Evolutionary conservation across 2,329 filamentous ascomycete genomes (phyloP).

Genomic region (Aspergillus brasiliensis): DNA sequence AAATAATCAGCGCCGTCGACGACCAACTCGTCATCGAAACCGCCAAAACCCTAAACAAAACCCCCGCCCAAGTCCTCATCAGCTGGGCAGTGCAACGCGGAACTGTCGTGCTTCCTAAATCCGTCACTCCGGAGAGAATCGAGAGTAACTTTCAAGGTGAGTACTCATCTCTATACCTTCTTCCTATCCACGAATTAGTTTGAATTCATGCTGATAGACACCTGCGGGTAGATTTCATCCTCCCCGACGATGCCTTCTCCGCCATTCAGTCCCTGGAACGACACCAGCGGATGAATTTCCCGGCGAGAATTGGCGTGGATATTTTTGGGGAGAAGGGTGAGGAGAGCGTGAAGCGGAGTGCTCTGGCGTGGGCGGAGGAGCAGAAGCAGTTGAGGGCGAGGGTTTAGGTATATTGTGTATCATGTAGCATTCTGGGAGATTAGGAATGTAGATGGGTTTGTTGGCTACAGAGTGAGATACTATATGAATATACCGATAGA

Average conservation of each 20-base stretch:
- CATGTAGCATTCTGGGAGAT: no score
- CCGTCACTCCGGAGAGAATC: conserved; percentile 18
- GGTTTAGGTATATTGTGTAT: no score
- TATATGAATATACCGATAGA: no score
- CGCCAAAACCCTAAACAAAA: conserved; percentile 13
- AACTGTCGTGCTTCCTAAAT: conserved; percentile 19
- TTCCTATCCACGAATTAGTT: neutral
- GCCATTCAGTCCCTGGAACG: conserved; percentile 17
- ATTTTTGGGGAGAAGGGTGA: conserved; percentile 20
- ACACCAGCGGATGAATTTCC: conserved; percentile 20
- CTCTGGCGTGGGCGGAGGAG: conserved; percentile 17
- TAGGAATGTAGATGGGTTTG: no score
- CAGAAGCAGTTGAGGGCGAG: conserved; percentile 9
- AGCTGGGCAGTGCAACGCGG: conserved; percentile 22
- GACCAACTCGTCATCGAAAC: conserved; percentile 16
- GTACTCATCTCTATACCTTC: neutral
- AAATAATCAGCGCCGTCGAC: conserved; percentile 13
- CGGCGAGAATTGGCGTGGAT: conserved; percentile 17
- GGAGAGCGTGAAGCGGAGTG: conserved; percentile 14
- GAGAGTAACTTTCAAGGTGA: conserved; percentile 19
- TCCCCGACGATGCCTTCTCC: conserved; percentile 15
- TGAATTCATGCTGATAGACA: neutral
- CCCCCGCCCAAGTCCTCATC: conserved; percentile 16
- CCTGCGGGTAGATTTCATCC: conserved; percentile 10
- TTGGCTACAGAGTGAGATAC: no score